A percentile compares a stretch with the other conserved stretches of the same genome.
Evolutionary conservation across 1,284 basidiomycete genomes (phyloP).

Genomic region (Cryptococcus sp.): DNA sequence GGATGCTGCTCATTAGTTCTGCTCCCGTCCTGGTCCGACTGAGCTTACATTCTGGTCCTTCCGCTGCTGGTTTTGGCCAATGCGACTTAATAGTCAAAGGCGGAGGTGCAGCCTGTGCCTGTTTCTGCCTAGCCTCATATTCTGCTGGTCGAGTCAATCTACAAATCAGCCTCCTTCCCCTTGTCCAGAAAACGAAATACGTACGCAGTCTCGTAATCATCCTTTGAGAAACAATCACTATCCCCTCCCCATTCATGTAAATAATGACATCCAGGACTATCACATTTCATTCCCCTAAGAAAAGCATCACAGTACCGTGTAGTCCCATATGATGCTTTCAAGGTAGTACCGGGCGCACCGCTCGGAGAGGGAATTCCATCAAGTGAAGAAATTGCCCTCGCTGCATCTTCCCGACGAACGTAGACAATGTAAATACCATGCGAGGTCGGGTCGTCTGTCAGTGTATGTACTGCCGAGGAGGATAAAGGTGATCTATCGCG

Average conservation of each 20-base stretch:
- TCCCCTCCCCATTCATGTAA: constrained; percentile 98
- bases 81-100: constrained; percentile 25
- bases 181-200: constrained; percentile 37
- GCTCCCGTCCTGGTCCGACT: not conserved
- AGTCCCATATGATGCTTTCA: constrained; percentile 93
- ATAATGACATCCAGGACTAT: constrained; percentile 72
- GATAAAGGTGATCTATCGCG: constrained; percentile 67
- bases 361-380: constrained; percentile 82
- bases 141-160: constrained; percentile 41
- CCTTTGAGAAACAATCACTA: constrained; percentile 91
- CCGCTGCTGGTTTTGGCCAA: constrained; percentile 37
- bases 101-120: constrained; percentile 28
- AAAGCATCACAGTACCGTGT: constrained; percentile 98
- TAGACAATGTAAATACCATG: constrained; percentile 96
- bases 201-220: constrained; percentile 81
- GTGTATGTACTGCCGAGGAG: constrained; percentile 44
- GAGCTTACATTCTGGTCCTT: constrained; percentile 36
- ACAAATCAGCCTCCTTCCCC: constrained; percentile 5
- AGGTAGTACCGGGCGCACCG: constrained; percentile 66
- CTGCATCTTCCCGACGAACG: constrained; percentile 89
- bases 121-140: constrained; percentile 44
- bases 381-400: constrained; percentile 84
- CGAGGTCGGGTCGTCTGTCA: constrained; percentile 49
- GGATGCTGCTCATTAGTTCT: constrained; percentile 33
- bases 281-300: constrained; percentile 79